Conservation (phyloP, 768 basidiomycete species). For the Mrakia frigida region DNA sequence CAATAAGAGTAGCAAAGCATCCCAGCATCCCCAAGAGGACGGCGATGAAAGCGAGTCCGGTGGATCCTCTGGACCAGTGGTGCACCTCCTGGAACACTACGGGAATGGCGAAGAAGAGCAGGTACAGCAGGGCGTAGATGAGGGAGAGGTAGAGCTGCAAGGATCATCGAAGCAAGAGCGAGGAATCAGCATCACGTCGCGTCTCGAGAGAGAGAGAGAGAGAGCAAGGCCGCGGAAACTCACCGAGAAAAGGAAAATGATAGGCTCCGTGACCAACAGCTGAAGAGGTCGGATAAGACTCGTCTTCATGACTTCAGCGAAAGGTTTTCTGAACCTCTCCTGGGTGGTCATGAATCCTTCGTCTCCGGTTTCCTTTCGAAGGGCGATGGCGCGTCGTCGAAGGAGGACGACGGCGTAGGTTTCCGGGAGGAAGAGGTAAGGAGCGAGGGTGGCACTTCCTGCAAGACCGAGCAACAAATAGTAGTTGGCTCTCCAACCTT, state of each 20-base stretch:
- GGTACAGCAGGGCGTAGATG: constrained; percentile 23
- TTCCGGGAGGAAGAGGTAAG: constrained; percentile 14
- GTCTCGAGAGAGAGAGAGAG: background rate
- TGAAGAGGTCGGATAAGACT: constrained; percentile 39
- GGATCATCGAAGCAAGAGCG: background rate
- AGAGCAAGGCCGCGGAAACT: background rate
- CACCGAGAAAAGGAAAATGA: constrained; percentile 35
- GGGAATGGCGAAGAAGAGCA: constrained; percentile 26
- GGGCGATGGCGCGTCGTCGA: constrained; percentile 4
- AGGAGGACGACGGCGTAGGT: constrained; percentile 27
- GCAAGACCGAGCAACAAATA: constrained; percentile 14
- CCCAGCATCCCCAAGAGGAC: constrained; percentile 23
- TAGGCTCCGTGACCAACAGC: constrained; percentile 41
- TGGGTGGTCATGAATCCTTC: constrained; percentile 37
- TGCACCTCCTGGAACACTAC: constrained; percentile 16
- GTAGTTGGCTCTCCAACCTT: constrained; percentile 19
- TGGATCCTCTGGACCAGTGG: constrained; percentile 10
- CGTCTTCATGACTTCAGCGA: constrained; percentile 37
- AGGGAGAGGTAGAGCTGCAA: background rate
- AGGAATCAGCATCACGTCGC: background rate
- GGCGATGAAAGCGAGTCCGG: constrained; percentile 28
- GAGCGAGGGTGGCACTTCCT: background rate
- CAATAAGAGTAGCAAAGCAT: constrained; percentile 18
- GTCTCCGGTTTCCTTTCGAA: constrained; percentile 36
- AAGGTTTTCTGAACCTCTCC: constrained; percentile 37